These are phyloP conservation scores for Orbilia ellipsospora DNA, from an alignment of 2,329 filamentous ascomycete genomes.

Conservation along the genomic window DNA sequence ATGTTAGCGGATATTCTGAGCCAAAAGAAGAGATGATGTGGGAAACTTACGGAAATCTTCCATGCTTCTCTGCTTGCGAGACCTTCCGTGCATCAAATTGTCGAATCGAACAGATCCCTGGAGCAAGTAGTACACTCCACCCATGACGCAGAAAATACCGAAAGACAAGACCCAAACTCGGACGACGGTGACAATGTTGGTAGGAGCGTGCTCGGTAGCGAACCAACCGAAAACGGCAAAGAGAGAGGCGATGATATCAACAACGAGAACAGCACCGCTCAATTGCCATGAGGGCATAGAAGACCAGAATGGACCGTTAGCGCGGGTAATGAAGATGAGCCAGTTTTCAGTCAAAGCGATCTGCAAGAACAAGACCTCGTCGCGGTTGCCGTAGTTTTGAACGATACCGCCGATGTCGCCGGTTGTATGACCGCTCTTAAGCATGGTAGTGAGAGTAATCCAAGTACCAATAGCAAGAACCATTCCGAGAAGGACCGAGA, in stretches of 20 bases:
- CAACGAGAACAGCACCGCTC: constrained; percentile 78
- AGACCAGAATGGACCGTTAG: constrained; percentile 92
- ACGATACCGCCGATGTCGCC: constrained; percentile 76
- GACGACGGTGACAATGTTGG: constrained; percentile 83
- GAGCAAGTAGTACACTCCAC: constrained; percentile 75
- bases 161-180: constrained; percentile 93
- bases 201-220: constrained; percentile 64
- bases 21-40: background rate
- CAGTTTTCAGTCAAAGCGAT: constrained; percentile 93
- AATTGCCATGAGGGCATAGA: constrained; percentile 89
- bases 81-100: constrained; percentile 93
- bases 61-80: constrained; percentile 79
- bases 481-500: constrained; percentile 84
- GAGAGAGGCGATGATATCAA: constrained; percentile 84
- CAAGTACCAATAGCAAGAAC: constrained; percentile 85
- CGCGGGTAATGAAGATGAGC: constrained; percentile 95
- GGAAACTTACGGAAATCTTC: constrained; percentile 84
- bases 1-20: no score
- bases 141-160: constrained; percentile 86
- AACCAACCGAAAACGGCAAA: constrained; percentile 84
- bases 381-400: constrained; percentile 85
- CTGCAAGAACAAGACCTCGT: constrained; percentile 87
- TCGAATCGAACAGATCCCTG: constrained; percentile 84
- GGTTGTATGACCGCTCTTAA: constrained; percentile 68
- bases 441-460: constrained; percentile 89